Percentiles rank a stretch among this genome's conserved stretches.
Evolutionary conservation across 257 asterid species (phyloP).

Genomic region (Nicotiana undulata): DNA sequence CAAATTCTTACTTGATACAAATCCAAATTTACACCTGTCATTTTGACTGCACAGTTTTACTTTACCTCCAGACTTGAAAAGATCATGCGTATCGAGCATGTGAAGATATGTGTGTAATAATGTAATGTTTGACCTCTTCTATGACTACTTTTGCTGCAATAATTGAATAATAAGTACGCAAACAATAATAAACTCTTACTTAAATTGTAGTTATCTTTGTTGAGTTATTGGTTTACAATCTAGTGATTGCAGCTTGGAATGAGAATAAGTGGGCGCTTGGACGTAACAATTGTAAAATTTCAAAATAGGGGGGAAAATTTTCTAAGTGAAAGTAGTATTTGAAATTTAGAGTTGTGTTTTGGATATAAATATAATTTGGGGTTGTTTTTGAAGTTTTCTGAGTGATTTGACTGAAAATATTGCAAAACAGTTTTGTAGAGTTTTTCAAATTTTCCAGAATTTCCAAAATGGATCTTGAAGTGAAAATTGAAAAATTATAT

Average conservation of each 20-base stretch:
- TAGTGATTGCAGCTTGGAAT: neutral
- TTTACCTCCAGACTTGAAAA: neutral
- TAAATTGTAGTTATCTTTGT: neutral
- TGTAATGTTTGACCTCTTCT: slow-evolving; percentile 1
- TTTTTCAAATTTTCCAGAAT: no score
- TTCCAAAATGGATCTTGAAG: no score
- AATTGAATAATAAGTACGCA: neutral
- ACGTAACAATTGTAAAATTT: no score
- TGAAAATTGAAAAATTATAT: no score
- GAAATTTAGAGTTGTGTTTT: no score
- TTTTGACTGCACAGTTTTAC: neutral
- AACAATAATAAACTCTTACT: neutral
- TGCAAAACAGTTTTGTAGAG: no score
- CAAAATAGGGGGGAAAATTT: no score
- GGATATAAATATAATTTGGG: no score
- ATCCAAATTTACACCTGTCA: neutral
- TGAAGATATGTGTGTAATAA: neutral
- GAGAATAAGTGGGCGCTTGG: neutral
- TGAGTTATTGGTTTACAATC: neutral
- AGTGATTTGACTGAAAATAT: no score
- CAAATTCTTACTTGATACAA: neutral
- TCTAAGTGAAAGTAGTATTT: no score
- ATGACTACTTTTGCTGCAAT: neutral
- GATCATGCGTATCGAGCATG: neutral
- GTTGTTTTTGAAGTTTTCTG: no score